Conservation (phyloP, 805 yeast species). For the Candida tammaniensis region DNA sequence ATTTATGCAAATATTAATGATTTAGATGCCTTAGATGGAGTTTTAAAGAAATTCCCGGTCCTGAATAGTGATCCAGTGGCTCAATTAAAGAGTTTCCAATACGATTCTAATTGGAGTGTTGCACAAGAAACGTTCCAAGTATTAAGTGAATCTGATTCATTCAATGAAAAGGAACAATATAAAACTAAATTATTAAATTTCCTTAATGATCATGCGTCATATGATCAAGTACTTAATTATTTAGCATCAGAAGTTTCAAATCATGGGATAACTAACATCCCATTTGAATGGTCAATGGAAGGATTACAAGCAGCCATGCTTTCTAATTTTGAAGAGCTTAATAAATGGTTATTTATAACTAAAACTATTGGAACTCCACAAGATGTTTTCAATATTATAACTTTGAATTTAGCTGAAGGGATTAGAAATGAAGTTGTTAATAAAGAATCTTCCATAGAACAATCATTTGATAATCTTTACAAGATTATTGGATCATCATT, state of each 20-base stretch:
- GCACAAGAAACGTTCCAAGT: slow-evolving; percentile 84
- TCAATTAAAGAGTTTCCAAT: slow-evolving; percentile 76
- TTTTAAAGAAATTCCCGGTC: slow-evolving; percentile 68
- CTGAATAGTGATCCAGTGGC: slow-evolving; percentile 58
- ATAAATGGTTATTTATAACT: slow-evolving; percentile 57
- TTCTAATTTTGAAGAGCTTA: slow-evolving; percentile 46
- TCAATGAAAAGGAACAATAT: slow-evolving; percentile 28
- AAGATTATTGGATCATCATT: slow-evolving; percentile 60
- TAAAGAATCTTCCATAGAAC: not conserved
- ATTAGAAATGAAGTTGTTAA: slow-evolving; percentile 4
- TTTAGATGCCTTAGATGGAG: slow-evolving; percentile 85
- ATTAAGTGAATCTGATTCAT: slow-evolving; percentile 41
- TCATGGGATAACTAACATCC: slow-evolving; percentile 24
- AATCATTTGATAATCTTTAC: slow-evolving; percentile 47
- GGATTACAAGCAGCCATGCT: slow-evolving; percentile 77
- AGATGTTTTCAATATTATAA: slow-evolving; percentile 53
- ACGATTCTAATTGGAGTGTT: slow-evolving; percentile 80
- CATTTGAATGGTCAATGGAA: slow-evolving; percentile 58
- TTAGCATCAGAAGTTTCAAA: slow-evolving; percentile 36
- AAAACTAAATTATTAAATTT: slow-evolving; percentile 63
- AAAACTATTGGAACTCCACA: slow-evolving; percentile 41
- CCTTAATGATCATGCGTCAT: slow-evolving; percentile 71
- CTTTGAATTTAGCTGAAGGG: slow-evolving; percentile 57
- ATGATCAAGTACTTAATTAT: slow-evolving; percentile 59
- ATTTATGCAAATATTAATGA: slow-evolving; percentile 89